Percentiles rank a stretch among this genome's conserved stretches.
Evolutionary conservation across 108 stramenopile genomes (phyloP).

Genomic region (Bacterosira constricta): DNA sequence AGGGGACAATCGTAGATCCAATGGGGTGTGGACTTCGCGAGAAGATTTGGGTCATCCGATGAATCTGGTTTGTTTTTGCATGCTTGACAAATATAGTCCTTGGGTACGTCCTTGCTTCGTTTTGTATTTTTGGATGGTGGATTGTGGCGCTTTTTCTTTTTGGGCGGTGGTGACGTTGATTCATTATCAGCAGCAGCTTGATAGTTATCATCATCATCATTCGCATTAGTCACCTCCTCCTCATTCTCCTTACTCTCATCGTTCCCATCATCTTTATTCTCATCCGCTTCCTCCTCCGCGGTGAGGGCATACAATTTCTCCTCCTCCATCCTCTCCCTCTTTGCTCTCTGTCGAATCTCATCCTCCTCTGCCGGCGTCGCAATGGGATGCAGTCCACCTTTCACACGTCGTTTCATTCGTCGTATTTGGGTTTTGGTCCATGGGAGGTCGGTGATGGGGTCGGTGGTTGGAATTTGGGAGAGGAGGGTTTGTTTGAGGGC

Average conservation of each 20-base stretch:
- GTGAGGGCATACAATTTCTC: constrained; percentile 41
- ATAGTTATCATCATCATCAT: constrained; percentile 39
- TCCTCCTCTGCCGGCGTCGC: constrained; percentile 74
- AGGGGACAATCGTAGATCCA: constrained; percentile 92
- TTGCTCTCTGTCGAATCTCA: constrained; percentile 61
- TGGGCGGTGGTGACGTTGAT: constrained; percentile 2
- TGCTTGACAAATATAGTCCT: constrained; percentile 82
- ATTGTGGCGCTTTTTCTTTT: not conserved
- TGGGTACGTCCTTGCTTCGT: constrained; percentile 78
- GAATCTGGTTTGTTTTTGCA: constrained; percentile 74
- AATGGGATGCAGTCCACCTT: constrained; percentile 72
- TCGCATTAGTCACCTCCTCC: constrained; percentile 1
- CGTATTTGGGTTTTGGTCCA: constrained; percentile 85
- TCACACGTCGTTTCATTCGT: constrained; percentile 85
- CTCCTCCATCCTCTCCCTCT: constrained; percentile 60
- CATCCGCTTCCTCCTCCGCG: constrained; percentile 25
- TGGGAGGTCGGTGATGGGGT: constrained; percentile 50
- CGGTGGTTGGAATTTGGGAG: constrained; percentile 37
- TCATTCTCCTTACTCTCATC: constrained; percentile 24
- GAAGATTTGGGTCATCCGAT: too few species aligned
- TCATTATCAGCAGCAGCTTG: constrained; percentile 19
- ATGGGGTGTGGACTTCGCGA: constrained; percentile 53
- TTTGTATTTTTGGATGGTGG: constrained; percentile 63
- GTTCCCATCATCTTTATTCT: constrained; percentile 17
- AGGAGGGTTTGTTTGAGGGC: constrained; percentile 9